These are phyloP conservation scores for Urostyla sp. DNA, from an alignment of 73 alveolate species.

Conservation along the genomic window DNA sequence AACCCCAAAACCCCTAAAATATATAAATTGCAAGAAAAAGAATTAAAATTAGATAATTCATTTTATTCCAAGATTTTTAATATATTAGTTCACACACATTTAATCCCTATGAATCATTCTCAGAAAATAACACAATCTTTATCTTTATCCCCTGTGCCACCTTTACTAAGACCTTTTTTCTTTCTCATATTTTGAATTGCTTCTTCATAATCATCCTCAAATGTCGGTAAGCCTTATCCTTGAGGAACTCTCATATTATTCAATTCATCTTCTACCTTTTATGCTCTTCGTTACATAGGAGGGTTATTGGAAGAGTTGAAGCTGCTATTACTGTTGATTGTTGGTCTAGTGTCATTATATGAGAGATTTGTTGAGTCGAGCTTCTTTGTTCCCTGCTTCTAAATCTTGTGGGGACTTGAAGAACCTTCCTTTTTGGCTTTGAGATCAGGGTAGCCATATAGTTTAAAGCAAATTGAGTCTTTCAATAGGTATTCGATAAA, in stretches of 20 bases:
- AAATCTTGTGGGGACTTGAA: not conserved
- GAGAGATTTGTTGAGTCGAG: not conserved
- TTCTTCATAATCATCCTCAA: slow-evolving; percentile 3
- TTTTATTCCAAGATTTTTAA: no score
- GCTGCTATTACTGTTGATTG: not conserved
- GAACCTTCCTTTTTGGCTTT: no score
- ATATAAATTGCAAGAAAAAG: no score
- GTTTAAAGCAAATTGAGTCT: slow-evolving; percentile 51
- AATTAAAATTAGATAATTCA: no score
- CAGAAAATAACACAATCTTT: not conserved
- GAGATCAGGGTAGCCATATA: slow-evolving; percentile 60
- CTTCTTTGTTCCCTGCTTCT: not conserved
- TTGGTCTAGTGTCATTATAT: not conserved
- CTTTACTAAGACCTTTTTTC: slow-evolving; percentile 4
- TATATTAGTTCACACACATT: no score
- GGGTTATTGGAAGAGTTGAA: no score
- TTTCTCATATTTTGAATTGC: not conserved
- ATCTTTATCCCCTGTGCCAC: slow-evolving; percentile 1
- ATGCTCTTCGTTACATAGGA: not conserved
- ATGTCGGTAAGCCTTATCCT: slow-evolving; percentile 25
- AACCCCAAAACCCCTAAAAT: no score
- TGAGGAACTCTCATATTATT: not conserved
- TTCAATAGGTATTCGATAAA: not conserved
- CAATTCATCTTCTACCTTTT: not conserved
- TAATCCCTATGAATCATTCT: no score